These are phyloP conservation scores for Agaricus sinodeliciosus DNA, from an alignment of 768 basidiomycete species.

Conservation along the genomic window DNA sequence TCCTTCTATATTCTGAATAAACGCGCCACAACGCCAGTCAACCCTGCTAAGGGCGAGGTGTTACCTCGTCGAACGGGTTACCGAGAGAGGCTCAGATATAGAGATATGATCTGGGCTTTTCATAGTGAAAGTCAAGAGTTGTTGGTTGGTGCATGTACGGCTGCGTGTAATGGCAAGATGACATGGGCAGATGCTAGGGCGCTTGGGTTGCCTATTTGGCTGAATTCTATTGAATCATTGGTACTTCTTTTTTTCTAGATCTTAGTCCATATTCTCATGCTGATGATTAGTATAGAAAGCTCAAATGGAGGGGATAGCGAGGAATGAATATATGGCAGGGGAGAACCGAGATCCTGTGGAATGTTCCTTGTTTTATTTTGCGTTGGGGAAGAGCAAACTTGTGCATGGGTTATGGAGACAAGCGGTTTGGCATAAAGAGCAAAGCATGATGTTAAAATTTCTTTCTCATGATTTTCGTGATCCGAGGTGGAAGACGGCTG, in stretches of 20 bases:
- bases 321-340: conserved; percentile 87
- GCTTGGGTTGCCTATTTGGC: conserved; percentile 84
- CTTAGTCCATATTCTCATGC: background rate
- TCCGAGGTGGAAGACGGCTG: conserved; percentile 85
- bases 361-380: conserved; percentile 92
- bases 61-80: conserved; percentile 44
- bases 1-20: conserved; percentile 83
- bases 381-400: conserved; percentile 84
- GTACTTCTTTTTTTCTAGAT: conserved; percentile 39
- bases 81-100: conserved; percentile 77
- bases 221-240: conserved; percentile 70
- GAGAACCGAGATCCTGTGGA: conserved; percentile 84
- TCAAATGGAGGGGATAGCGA: conserved; percentile 82
- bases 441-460: conserved; percentile 85
- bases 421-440: conserved; percentile 90
- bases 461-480: conserved; percentile 83
- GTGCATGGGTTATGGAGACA: conserved; percentile 97
- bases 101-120: conserved; percentile 97
- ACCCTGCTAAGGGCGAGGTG: conserved; percentile 33
- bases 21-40: conserved; percentile 31
- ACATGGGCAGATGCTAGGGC: conserved; percentile 84
- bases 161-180: conserved; percentile 81
- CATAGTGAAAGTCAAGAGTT: conserved; percentile 93
- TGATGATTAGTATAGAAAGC: conserved; percentile 44
- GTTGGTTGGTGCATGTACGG: conserved; percentile 60